Evolutionary conservation across 2,329 filamentous ascomycete genomes (phyloP).

Genomic region (Fusarium verrucosum): DNA sequence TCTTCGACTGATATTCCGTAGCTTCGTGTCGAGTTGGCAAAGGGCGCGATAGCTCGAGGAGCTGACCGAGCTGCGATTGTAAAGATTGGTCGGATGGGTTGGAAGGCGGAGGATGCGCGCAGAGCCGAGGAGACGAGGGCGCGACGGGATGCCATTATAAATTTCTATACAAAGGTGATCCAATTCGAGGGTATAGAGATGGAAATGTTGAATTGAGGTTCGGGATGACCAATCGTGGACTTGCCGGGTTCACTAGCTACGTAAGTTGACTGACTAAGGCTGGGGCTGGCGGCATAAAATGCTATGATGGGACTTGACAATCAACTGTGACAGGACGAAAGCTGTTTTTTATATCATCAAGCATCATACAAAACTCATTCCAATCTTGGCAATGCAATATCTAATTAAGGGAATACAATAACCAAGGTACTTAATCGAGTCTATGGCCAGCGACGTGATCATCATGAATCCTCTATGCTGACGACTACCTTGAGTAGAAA

Average conservation of each 20-base stretch:
- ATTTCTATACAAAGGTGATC: neutral
- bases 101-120: slow-evolving; percentile 22
- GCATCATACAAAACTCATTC: too few relatives aligned
- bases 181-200: neutral
- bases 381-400: too few relatives aligned
- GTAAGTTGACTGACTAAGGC: slow-evolving; percentile 21
- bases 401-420: too few relatives aligned
- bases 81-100: slow-evolving; percentile 12
- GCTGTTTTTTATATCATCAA: neutral
- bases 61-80: slow-evolving; percentile 7
- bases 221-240: slow-evolving; percentile 1
- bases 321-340: neutral
- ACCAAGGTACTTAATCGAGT: neutral
- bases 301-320: neutral
- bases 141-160: slow-evolving; percentile 36
- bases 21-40: slow-evolving; percentile 6
- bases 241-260: slow-evolving; percentile 5
- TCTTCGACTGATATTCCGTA: neutral
- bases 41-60: slow-evolving; percentile 11
- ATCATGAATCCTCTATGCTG: slow-evolving; percentile 6
- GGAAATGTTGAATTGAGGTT: slow-evolving; percentile 7
- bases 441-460: neutral
- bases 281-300: slow-evolving; percentile 1
- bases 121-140: slow-evolving; percentile 27
- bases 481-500: slow-evolving; percentile 4